Conservation (phyloP, 2,329 filamentous ascomycete species). For the Piedraia hortae region DNA sequence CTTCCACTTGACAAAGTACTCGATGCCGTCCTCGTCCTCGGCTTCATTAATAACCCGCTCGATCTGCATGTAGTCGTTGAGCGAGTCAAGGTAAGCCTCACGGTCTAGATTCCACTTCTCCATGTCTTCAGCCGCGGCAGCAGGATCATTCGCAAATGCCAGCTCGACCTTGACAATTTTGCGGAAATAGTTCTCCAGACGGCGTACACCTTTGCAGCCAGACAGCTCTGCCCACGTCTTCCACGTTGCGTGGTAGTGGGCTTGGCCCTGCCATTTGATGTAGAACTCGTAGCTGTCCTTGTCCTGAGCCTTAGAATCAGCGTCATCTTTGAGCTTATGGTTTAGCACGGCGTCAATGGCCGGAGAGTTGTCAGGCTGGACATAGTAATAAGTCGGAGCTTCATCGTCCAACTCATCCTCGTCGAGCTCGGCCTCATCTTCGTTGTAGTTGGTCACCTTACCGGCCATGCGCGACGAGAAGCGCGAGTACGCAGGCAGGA, state of each 20-base stretch:
- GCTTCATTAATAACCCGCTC: slow-evolving; percentile 74
- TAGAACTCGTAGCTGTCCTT: slow-evolving; percentile 69
- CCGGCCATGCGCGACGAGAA: slow-evolving; percentile 74
- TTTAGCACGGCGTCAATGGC: slow-evolving; percentile 81
- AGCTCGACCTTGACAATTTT: slow-evolving; percentile 60
- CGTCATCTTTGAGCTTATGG: slow-evolving; percentile 47
- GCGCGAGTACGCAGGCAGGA: too few relatives aligned
- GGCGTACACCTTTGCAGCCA: slow-evolving; percentile 58
- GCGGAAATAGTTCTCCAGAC: slow-evolving; percentile 82
- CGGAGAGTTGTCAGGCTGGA: slow-evolving; percentile 45
- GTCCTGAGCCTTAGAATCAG: slow-evolving; percentile 14
- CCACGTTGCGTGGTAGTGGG: slow-evolving; percentile 90
- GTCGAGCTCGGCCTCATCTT: slow-evolving; percentile 33
- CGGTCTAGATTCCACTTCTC: slow-evolving; percentile 91
- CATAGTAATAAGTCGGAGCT: slow-evolving; percentile 47
- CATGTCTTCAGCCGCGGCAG: slow-evolving; percentile 56
- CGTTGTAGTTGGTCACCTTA: slow-evolving; percentile 41
- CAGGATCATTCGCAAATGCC: slow-evolving; percentile 43
- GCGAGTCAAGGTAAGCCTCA: slow-evolving; percentile 65
- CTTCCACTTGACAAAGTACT: slow-evolving; percentile 81
- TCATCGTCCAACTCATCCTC: slow-evolving; percentile 30
- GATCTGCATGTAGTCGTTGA: slow-evolving; percentile 73
- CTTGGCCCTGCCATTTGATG: slow-evolving; percentile 93
- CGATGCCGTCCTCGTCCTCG: slow-evolving; percentile 49
- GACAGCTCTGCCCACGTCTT: slow-evolving; percentile 50